A percentile compares a stretch with the other conserved stretches of the same genome.
Evolutionary conservation across 2,329 filamentous ascomycete genomes (phyloP).

Genomic region (Proliferodiscus dingleyae): DNA sequence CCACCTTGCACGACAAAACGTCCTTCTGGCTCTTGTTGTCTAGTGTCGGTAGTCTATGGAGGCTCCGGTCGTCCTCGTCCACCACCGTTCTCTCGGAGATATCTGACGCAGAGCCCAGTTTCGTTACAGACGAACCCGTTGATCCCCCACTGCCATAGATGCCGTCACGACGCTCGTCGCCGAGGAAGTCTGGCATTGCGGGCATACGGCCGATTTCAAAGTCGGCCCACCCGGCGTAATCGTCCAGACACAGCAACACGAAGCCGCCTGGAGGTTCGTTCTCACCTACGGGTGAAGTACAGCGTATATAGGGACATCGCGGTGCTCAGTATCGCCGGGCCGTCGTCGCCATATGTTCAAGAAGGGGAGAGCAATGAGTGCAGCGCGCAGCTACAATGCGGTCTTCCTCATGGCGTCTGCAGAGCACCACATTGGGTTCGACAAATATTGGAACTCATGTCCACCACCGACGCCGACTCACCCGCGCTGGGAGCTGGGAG

Average conservation of each 20-base stretch:
- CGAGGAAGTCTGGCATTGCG: not conserved
- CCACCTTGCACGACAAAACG: not conserved
- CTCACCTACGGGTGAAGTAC: not conserved
- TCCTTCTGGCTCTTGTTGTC: slow-evolving; percentile 2
- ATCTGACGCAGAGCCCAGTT: slow-evolving; percentile 2
- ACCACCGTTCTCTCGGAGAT: slow-evolving; percentile 1
- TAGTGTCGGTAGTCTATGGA: slow-evolving; percentile 3
- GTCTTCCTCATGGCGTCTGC: slow-evolving; percentile 10
- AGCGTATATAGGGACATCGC: not conserved
- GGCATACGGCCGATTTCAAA: not conserved
- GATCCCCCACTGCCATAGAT: slow-evolving; percentile 2
- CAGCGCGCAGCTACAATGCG: not conserved
- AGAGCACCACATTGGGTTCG: slow-evolving; percentile 6
- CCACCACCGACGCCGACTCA: slow-evolving; percentile 3
- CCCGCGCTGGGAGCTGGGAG: slow-evolving; percentile 12
- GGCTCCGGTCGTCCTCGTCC: slow-evolving; percentile 3
- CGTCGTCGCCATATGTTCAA: slow-evolving; percentile 7
- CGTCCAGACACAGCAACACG: not conserved
- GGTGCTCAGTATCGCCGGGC: not conserved
- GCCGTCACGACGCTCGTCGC: not conserved
- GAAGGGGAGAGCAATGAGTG: not conserved
- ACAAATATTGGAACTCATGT: slow-evolving; percentile 8
- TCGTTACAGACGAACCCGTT: slow-evolving; percentile 1
- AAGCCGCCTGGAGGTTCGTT: not conserved
- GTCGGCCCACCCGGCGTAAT: not conserved